Percentiles rank a stretch among this genome's conserved stretches.
Conservation (phyloP, 1,284 basidiomycete genomes). For the Xerocomus amazonicus region DNA sequence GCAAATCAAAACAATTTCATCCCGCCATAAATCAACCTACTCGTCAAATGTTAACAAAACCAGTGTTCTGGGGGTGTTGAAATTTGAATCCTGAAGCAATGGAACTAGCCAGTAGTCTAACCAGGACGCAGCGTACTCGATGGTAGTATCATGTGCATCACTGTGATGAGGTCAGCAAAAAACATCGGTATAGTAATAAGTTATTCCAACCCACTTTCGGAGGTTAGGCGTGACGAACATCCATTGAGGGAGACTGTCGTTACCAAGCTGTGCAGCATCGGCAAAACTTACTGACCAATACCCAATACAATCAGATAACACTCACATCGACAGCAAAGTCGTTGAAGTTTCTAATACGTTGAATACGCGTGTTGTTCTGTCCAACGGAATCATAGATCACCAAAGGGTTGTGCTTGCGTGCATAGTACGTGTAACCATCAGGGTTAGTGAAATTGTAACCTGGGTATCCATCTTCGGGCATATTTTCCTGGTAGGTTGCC, state of each 20-base stretch:
- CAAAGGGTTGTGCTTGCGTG: slow-evolving; percentile 60
- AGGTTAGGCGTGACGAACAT: slow-evolving; percentile 65
- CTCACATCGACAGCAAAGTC: slow-evolving; percentile 52
- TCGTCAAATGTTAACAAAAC: slow-evolving; percentile 54
- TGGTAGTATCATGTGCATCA: slow-evolving; percentile 52
- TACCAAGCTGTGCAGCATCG: slow-evolving; percentile 24
- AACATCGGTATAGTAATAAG: background rate
- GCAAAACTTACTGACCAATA: slow-evolving; percentile 1
- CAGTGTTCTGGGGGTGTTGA: slow-evolving; percentile 51
- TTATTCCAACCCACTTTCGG: slow-evolving; percentile 22
- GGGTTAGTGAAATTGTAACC: slow-evolving; percentile 47
- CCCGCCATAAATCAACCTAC: slow-evolving; percentile 12
- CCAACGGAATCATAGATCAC: slow-evolving; percentile 51
- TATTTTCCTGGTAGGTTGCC: slow-evolving; percentile 57
- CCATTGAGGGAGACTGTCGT: slow-evolving; percentile 56
- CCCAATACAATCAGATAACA: background rate
- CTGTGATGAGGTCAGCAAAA: slow-evolving; percentile 23
- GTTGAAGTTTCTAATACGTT: slow-evolving; percentile 61
- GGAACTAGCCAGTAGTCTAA: slow-evolving; percentile 54
- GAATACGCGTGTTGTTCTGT: slow-evolving; percentile 38
- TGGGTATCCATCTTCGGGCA: slow-evolving; percentile 54
- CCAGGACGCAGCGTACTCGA: slow-evolving; percentile 49
- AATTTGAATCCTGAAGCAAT: slow-evolving; percentile 43
- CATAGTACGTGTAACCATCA: slow-evolving; percentile 47
- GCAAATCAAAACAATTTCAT: background rate